Base-by-base conservation (phyloP, 1,284 basidiomycete genomes). In the Sparassis latifolia region DNA sequence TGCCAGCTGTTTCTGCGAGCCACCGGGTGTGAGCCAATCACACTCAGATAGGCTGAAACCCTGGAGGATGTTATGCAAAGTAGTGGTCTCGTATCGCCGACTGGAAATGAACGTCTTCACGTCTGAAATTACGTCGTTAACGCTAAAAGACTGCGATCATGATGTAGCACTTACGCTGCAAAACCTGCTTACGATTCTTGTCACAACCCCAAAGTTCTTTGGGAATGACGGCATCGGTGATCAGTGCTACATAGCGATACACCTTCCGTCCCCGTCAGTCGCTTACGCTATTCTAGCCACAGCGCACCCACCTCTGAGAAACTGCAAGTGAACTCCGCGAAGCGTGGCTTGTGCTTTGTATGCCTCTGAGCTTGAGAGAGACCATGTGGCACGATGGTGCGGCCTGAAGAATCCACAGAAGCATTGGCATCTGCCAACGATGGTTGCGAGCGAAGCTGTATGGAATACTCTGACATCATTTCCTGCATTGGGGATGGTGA, bases 51-150 rank as follows among this genome's bases (percentile, higher is more conserved):
- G 79, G 27, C 80, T 80, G 57, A 98, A 82, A 1, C 81, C 79
- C 68, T 97, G 92, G 27, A 96, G 59, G 2, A 92, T 70, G 7
- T 77, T 67, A 63, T 98, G 94, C n/a, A 99, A 67, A 1, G 80
- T 85, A 32, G 92, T 60, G 0, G 83, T 84, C 65, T 99, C 96
- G 64, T 82, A 89, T 35, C 91, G 82, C 29, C 93, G 81, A 37
- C 80, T 77, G 2, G 75, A 68, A 31, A 99, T 80, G 54, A 96
- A 84, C 5, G 71, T 67, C 49, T 84, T 81, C 37, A 93, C 75
- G 58, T 82, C 91, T 96, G 50, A 1, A 35, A 37, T 6, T 37
- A 37, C 91, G 82, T 30, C 93, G 81, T 37, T 77, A 2, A 75
- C 68, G 32, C 98, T 80, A 54, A 96, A 84, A 4, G 71, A 67